Evolutionary conservation across 257 asterid genomes (phyloP), one percentile per base, ranked within the genome.

Genomic region (Capsicum chinense): DNA sequence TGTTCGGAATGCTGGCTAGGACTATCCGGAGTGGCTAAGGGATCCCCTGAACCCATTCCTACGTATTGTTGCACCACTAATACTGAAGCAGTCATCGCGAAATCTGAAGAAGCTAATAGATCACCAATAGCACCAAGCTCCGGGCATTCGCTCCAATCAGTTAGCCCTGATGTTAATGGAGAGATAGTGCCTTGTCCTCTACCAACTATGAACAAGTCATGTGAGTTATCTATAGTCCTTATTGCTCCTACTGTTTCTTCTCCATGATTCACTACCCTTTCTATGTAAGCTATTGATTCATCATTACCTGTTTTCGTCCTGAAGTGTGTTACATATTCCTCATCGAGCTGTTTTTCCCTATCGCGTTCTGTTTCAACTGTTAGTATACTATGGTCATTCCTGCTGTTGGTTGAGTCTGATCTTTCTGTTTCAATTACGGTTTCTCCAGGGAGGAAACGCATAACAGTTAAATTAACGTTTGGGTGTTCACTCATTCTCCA

Each of bases 121-220:
- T 97, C 99, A 3, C 99, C 99, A 4, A 97, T 95, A 11, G 97
- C 93, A 0, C 99, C 99, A 0, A 97, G 94, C 88, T 95, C 99
- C 0, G 98, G 99, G 79, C 99, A 97, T 83, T 97, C 99, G 14
- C 99, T 95, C 99, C 99, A 97, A 63, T 93, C 98, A 1, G 95
- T 97, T 11, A 97, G 89, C 79, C 99, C 98, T 0, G 99, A 95
- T 4, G 97, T 93, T 52, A 95, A 73, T 0, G 97, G 94, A 3
- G 98, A 92, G 33, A 70, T 64, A 74, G 47, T 83, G 16, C 98
- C 99, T 82, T 88, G 92, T 42, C 98, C 99, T 79, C 98, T 88
- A 5, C 99, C 99, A 2, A 95, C 99, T 21, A 97, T 87, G 54
- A 93, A 93, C 56, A 97, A 76, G 56, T 97, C 99, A 9, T 92